Conservation (phyloP, 1,284 basidiomycete species). For the Cutaneotrichosporon dermatis region DNA sequence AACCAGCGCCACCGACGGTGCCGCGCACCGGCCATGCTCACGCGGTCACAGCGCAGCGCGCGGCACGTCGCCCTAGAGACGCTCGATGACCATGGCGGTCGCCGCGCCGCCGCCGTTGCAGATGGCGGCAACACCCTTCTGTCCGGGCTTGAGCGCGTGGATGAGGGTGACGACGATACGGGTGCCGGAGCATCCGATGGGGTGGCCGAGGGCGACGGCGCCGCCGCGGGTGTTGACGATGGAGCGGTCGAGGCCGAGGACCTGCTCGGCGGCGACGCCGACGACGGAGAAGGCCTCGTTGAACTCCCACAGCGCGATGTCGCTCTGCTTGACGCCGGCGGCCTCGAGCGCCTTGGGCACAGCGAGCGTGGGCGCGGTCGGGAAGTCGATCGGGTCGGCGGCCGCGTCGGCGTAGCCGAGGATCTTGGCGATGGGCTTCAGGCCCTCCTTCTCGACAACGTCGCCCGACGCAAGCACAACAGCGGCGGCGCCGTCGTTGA, state of each 20-base stretch:
- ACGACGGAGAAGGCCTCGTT: constrained; percentile 99
- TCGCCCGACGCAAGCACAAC: constrained; percentile 87
- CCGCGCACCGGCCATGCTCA: constrained; percentile 2
- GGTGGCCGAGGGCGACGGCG: constrained; percentile 86
- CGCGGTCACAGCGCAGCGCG: constrained; percentile 2
- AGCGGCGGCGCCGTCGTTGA: constrained; percentile 97
- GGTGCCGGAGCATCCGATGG: constrained; percentile 91
- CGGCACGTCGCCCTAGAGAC: constrained; percentile 53
- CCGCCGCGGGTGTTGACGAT: constrained; percentile 95
- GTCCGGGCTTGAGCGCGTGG: constrained; percentile 86
- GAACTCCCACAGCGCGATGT: constrained; percentile 91
- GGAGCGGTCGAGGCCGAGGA: constrained; percentile 71
- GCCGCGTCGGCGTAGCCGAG: constrained; percentile 95
- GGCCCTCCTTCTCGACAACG: constrained; percentile 78
- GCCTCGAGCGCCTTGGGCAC: constrained; percentile 82
- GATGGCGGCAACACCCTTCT: constrained; percentile 95
- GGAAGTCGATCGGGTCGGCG: constrained; percentile 95
- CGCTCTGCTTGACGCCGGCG: constrained; percentile 75
- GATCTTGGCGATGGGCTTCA: constrained; percentile 86
- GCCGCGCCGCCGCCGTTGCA: constrained; percentile 97
- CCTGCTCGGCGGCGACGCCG: constrained; percentile 83
- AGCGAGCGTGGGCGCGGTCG: constrained; percentile 86
- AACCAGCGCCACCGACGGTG: background rate
- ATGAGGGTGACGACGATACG: constrained; percentile 92
- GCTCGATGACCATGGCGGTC: constrained; percentile 83